Evolutionary conservation across 805 yeast species (phyloP).

Genomic region (Komagataella populi): DNA sequence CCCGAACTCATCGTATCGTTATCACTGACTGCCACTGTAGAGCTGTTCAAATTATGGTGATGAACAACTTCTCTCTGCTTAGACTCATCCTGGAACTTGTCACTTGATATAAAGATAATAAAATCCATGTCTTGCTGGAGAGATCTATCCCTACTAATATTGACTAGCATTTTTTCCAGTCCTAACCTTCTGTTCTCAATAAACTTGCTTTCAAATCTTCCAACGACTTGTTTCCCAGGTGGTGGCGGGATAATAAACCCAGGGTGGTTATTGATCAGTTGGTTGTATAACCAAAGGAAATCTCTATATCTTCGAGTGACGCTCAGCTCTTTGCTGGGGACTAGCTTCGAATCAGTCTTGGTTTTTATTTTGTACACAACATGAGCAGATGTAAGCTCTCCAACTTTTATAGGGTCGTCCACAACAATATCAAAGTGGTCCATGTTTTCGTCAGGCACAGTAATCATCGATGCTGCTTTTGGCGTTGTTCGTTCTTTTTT

Average conservation of each 20-base stretch:
- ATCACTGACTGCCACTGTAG: conserved; percentile 6
- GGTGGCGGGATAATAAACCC: conserved; percentile 93
- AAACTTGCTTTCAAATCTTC: conserved; percentile 82
- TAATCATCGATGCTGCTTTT: conserved; percentile 2
- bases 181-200: conserved; percentile 77
- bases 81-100: conserved; percentile 53
- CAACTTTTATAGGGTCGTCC: conserved; percentile 85
- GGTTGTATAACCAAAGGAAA: conserved; percentile 89
- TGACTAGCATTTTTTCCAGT: conserved; percentile 72
- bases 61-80: conserved; percentile 47
- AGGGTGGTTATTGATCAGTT: conserved; percentile 73
- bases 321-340: conserved; percentile 23
- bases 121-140: conserved; percentile 68
- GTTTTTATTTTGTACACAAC: conserved; percentile 75
- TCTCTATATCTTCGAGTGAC: conserved; percentile 85
- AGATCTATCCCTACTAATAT: conserved; percentile 41
- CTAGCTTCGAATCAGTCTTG: conserved; percentile 29
- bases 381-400: conserved; percentile 81
- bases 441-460: conserved; percentile 1
- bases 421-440: conserved; percentile 47
- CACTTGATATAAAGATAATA: conserved; percentile 62
- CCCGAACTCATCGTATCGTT: conserved; percentile 13
- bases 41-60: conserved; percentile 9
- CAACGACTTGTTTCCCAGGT: conserved; percentile 86
- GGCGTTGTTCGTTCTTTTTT: conserved; percentile 9